Evolutionary conservation across 306 rosid genomes (phyloP).

Genomic region (Ziziphus jujuba): DNA sequence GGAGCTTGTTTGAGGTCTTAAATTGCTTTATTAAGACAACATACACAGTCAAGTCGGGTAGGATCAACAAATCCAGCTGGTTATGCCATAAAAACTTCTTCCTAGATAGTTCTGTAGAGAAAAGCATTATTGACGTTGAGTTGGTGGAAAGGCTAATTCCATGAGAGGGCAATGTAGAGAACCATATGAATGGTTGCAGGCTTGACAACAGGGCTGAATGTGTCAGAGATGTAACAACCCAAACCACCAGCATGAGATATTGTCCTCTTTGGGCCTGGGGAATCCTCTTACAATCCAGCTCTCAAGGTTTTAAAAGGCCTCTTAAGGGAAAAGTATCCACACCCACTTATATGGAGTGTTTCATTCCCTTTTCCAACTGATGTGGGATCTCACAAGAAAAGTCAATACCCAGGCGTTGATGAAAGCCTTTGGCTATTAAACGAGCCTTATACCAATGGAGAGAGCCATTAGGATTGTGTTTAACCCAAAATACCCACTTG

Average conservation of each 20-base stretch:
- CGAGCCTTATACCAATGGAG: not conserved
- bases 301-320: no score
- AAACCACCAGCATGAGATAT: no score
- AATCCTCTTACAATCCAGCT: no score
- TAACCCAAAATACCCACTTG: not conserved
- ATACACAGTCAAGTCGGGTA: no score
- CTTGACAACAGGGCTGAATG: not conserved
- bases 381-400: no score
- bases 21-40: no score
- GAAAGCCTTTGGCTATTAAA: not conserved
- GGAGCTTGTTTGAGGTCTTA: not conserved
- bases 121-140: no score
- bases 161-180: not conserved
- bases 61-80: not conserved
- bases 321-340: no score
- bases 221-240: no score
- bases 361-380: no score
- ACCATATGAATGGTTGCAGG: not conserved
- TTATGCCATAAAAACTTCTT: not conserved
- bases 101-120: not conserved
- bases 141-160: not conserved
- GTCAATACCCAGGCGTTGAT: not conserved
- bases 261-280: no score
- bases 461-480: not conserved
- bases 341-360: no score